Percentiles rank a stretch among this genome's conserved stretches.
Evolutionary conservation across 176 grass and related monocot species (phyloP).

Genomic region (Paspalum notatum): DNA sequence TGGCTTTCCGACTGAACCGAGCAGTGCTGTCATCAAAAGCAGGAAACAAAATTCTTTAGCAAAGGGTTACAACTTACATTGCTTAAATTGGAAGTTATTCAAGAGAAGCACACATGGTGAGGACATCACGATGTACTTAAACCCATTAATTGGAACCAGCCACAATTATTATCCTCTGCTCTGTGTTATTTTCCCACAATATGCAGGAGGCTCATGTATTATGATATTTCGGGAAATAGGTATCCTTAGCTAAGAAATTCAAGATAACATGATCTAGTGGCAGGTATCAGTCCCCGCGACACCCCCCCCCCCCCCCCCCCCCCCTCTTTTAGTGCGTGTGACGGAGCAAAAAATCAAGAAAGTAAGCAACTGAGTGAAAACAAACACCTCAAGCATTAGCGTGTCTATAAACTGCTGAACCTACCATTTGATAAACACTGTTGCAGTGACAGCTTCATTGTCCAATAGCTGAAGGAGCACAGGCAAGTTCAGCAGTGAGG

Average conservation of each 20-base stretch:
- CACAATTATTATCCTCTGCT: background rate
- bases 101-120: background rate
- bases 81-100: background rate
- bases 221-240: constrained; percentile 13
- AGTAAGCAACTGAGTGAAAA: background rate
- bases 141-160: background rate
- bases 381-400: background rate
- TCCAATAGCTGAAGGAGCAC: constrained; percentile 27
- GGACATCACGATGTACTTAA: background rate
- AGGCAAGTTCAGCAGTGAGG: constrained; percentile 74
- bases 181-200: background rate
- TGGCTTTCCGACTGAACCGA: background rate
- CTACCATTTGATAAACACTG: constrained; percentile 20
- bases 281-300: background rate
- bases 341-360: background rate
- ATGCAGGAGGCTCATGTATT: background rate
- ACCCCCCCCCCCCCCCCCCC: no score
- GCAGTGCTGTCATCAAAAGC: background rate
- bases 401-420: background rate
- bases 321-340: background rate
- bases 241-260: background rate
- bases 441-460: constrained; percentile 14
- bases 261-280: background rate
- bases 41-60: constrained; percentile 12
- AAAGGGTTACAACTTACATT: background rate